Conservation (phyloP, 208 protist species). For the Polymyxa betae region DNA sequence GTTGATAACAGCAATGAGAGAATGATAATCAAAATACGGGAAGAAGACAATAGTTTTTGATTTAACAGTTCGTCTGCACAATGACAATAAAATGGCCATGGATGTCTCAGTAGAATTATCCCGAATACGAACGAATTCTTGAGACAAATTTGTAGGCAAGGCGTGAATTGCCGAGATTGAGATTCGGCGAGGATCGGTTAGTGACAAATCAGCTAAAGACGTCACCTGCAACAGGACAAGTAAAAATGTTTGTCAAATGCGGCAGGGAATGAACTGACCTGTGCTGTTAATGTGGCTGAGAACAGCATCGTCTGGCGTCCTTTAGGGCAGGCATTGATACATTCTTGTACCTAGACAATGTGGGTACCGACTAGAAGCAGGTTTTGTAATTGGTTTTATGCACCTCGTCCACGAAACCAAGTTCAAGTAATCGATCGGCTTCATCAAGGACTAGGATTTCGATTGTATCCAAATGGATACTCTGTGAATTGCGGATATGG, state of each 20-base stretch:
- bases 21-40: not conserved
- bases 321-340: slow-evolving; percentile 48
- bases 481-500: slow-evolving; percentile 62
- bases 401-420: slow-evolving; percentile 63
- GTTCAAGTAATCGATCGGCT: slow-evolving; percentile 73
- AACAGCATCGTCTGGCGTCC: slow-evolving; percentile 59
- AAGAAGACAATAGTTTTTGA: slow-evolving; percentile 63
- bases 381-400: too few relatives aligned
- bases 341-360: slow-evolving; percentile 64
- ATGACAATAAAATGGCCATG: slow-evolving; percentile 10
- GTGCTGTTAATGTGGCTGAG: slow-evolving; percentile 64
- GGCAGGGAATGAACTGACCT: too few relatives aligned
- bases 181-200: slow-evolving; percentile 56
- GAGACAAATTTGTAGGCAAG: not conserved
- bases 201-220: slow-evolving; percentile 34
- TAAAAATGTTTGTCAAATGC: too few relatives aligned
- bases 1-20: slow-evolving; percentile 30
- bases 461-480: slow-evolving; percentile 51
- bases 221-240: too few relatives aligned
- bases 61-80: slow-evolving; percentile 46
- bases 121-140: slow-evolving; percentile 60
- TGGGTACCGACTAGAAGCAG: too few relatives aligned
- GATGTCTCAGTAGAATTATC: not conserved
- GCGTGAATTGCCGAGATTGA: not conserved
- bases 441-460: slow-evolving; percentile 76